These are phyloP conservation scores for Trametes cinnabarina DNA, from an alignment of 768 basidiomycete species.

Conservation along the genomic window DNA sequence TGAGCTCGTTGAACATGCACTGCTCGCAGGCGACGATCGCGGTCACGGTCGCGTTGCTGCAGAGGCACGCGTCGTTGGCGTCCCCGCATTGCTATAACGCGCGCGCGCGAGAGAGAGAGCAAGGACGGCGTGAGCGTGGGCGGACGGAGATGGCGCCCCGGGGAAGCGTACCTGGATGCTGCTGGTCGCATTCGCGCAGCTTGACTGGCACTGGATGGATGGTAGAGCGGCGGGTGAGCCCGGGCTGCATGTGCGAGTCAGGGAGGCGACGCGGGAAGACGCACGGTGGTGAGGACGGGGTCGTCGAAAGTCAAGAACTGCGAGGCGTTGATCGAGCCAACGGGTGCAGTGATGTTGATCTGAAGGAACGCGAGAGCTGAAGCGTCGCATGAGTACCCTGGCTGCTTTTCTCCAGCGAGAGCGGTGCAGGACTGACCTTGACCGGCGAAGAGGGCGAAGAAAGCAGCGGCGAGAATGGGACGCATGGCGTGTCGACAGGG, in stretches of 20 bases:
- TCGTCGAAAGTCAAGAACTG: constrained; percentile 46
- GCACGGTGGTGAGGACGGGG: constrained; percentile 29
- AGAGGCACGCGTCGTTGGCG: constrained; percentile 52
- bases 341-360: constrained; percentile 41
- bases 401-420: too few relatives aligned
- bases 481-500: constrained; percentile 3
- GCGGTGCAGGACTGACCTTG: constrained; percentile 43
- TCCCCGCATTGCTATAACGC: constrained; percentile 43
- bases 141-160: neutral
- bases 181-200: constrained; percentile 28
- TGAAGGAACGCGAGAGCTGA: constrained; percentile 46
- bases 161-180: constrained; percentile 27
- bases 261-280: constrained; percentile 5
- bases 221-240: constrained; percentile 16
- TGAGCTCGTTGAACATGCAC: constrained; percentile 61
- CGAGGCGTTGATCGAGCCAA: constrained; percentile 37
- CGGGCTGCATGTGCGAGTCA: constrained; percentile 9
- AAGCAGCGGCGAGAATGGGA: constrained; percentile 30
- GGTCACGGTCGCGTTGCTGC: constrained; percentile 39
- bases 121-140: neutral
- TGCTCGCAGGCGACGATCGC: constrained; percentile 56
- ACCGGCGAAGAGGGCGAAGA: constrained; percentile 48
- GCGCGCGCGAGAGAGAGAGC: neutral
- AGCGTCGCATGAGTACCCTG: too few relatives aligned
- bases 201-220: constrained; percentile 29